Evolutionary conservation across 1,284 basidiomycete species (phyloP).

Genomic region (Anthracocystis panici-leucophaei): DNA sequence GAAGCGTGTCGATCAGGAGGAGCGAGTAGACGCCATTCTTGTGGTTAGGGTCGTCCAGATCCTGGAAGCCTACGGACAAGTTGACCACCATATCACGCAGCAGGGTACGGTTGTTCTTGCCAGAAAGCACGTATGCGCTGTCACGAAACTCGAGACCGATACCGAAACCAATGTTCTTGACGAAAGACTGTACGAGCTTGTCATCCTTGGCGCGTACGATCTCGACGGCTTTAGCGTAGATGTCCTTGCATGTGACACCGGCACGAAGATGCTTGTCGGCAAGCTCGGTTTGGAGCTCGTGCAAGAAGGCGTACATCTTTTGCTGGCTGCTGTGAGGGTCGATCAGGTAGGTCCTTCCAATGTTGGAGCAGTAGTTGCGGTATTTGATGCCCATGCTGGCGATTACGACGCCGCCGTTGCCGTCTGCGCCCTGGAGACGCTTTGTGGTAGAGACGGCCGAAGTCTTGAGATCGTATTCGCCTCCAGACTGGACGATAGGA

Average conservation of each 20-base stretch:
- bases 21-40: constrained; percentile 86
- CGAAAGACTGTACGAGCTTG: constrained; percentile 84
- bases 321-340: constrained; percentile 79
- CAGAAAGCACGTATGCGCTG: constrained; percentile 81
- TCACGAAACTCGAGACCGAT: constrained; percentile 86
- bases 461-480: constrained; percentile 87
- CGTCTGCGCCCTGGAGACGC: constrained; percentile 79
- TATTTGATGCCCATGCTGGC: constrained; percentile 90
- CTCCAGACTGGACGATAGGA: constrained; percentile 93
- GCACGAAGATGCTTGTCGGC: constrained; percentile 80
- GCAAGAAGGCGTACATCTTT: constrained; percentile 82
- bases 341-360: constrained; percentile 93
- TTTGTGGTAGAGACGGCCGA: constrained; percentile 83
- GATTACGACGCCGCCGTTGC: constrained; percentile 81
- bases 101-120: constrained; percentile 81
- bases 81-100: constrained; percentile 87
- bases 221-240: constrained; percentile 82
- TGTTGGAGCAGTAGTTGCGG: constrained; percentile 90
- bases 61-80: constrained; percentile 84
- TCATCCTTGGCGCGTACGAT: constrained; percentile 82
- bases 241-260: constrained; percentile 81
- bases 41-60: constrained; percentile 77
- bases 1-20: constrained; percentile 89
- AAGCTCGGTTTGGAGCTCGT: constrained; percentile 83
- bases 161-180: constrained; percentile 91